A percentile compares a stretch with the other conserved stretches of the same genome.
phyloP scores from a whole-genome alignment of 2,329 filamentous ascomycete species.

The Orbilia blumenaviensis region DNA sequence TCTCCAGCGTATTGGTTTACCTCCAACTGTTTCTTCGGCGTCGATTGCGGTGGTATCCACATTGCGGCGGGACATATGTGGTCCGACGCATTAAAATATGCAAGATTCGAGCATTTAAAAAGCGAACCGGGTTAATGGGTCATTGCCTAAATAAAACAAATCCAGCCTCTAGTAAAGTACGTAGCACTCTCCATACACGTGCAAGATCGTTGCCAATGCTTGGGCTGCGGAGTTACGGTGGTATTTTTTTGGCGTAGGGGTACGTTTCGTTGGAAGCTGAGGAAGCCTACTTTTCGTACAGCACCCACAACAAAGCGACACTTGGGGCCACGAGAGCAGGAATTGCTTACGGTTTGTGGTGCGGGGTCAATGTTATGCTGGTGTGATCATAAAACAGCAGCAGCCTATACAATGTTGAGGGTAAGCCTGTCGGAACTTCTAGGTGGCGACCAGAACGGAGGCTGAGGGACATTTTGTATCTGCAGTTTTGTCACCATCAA shows the following conservation, averaged over 20 bases:
- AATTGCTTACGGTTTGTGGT: constrained; percentile 27
- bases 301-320: background rate
- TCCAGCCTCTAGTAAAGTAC: background rate
- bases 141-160: background rate
- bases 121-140: background rate
- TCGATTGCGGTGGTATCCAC: constrained; percentile 22
- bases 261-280: background rate
- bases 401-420: background rate
- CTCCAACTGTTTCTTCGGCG: background rate
- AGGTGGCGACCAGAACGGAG: constrained; percentile 16
- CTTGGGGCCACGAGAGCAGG: background rate
- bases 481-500: background rate
- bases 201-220: background rate
- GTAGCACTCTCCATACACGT: background rate
- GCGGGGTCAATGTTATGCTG: constrained; percentile 29
- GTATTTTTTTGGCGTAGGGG: background rate
- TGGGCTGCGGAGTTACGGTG: constrained; percentile 14
- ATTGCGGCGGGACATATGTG: constrained; percentile 10
- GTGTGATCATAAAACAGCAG: constrained; percentile 9
- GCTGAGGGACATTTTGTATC: no score
- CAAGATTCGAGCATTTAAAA: background rate
- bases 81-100: background rate
- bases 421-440: background rate
- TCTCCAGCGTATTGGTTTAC: constrained; percentile 15
- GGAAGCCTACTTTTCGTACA: constrained; percentile 14